Percentiles rank a stretch among this genome's conserved stretches.
Conservation (phyloP, 352 stramenopile genomes). For the Pythium dissimile region DNA sequence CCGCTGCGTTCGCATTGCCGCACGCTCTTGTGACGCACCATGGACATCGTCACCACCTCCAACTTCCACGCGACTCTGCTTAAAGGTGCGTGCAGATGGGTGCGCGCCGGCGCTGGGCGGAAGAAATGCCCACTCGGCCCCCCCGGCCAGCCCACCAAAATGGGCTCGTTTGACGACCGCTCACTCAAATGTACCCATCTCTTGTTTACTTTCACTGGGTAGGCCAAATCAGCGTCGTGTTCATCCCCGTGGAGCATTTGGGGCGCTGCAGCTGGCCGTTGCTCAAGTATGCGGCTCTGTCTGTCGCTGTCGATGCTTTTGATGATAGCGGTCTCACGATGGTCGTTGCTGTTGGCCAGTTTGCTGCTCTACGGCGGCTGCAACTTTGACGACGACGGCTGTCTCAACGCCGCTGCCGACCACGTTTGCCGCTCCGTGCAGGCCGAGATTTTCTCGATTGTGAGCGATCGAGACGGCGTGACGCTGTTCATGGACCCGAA, state of each 20-base stretch:
- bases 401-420: conserved; percentile 33
- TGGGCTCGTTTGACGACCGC: neutral
- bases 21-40: conserved; percentile 14
- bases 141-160: too few relatives aligned
- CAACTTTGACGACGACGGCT: conserved; percentile 73
- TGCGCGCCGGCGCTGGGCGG: too few relatives aligned
- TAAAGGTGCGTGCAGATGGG: conserved; percentile 62
- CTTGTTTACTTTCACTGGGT: neutral
- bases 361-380: conserved; percentile 80
- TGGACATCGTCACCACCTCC: conserved; percentile 87
- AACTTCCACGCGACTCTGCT: conserved; percentile 88
- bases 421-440: conserved; percentile 77
- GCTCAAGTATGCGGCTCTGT: conserved; percentile 55
- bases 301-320: neutral
- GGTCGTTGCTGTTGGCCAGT: conserved; percentile 7
- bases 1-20: neutral
- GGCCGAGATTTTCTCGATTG: conserved; percentile 84
- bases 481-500: conserved; percentile 85
- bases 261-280: conserved; percentile 74
- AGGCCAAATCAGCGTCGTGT: conserved; percentile 79
- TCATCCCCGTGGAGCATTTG: conserved; percentile 66
- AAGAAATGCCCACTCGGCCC: too few relatives aligned
- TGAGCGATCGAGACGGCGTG: conserved; percentile 66
- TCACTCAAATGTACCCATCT: conserved; percentile 9
- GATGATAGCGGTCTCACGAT: neutral